Percentiles rank a stretch among this genome's conserved stretches.
Evolutionary conservation across 371 early-diverging fungal species (phyloP).

Genomic region (Parasitella parasitica): DNA sequence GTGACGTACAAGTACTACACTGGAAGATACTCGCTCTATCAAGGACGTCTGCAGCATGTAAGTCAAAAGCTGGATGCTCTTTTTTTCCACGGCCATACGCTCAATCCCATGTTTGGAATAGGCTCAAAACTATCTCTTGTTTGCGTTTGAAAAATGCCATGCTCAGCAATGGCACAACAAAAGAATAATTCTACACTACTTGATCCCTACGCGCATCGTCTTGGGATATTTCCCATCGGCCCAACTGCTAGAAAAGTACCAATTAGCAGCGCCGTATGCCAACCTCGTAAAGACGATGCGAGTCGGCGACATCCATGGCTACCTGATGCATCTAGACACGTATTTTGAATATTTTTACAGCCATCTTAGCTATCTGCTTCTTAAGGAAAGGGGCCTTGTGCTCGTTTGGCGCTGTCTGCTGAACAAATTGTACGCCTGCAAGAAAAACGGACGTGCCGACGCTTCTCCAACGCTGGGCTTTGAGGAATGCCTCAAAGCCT

Average conservation of each 20-base stretch:
- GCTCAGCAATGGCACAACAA: constrained; percentile 34
- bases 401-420: constrained; percentile 44
- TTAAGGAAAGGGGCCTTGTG: constrained; percentile 39
- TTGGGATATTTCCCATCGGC: constrained; percentile 44
- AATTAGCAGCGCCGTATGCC: constrained; percentile 25
- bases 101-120: background rate
- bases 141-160: constrained; percentile 51
- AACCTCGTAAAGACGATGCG: constrained; percentile 21
- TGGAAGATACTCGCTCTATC: constrained; percentile 53
- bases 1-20: constrained; percentile 59
- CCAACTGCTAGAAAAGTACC: constrained; percentile 36
- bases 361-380: constrained; percentile 28
- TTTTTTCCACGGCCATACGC: background rate
- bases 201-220: constrained; percentile 55
- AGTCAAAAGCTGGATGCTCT: too few species aligned
- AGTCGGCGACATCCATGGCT: constrained; percentile 34
- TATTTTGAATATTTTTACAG: constrained; percentile 32
- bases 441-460: background rate
- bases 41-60: constrained; percentile 39
- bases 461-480: background rate
- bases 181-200: constrained; percentile 44
- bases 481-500: constrained; percentile 24
- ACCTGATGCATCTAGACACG: constrained; percentile 26
- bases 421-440: constrained; percentile 29
- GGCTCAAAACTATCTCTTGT: constrained; percentile 45